A percentile compares a stretch with the other conserved stretches of the same genome.
Conservation (phyloP, 2,329 filamentous ascomycete species). For the Didymella lethalis region DNA sequence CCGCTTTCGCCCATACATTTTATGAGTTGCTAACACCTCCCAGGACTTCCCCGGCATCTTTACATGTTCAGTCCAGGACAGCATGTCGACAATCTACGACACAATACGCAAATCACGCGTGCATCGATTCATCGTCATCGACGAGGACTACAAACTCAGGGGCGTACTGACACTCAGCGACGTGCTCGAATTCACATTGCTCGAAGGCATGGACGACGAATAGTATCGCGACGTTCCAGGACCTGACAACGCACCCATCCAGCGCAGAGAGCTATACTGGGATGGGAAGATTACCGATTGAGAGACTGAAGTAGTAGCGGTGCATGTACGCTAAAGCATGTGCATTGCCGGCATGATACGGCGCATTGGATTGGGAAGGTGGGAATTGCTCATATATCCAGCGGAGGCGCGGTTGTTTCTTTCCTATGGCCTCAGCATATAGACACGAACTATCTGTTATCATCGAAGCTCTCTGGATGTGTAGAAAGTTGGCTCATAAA, state of each 20-base stretch:
- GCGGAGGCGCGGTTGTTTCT: conserved; percentile 13
- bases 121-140: conserved; percentile 90
- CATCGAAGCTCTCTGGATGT: neutral
- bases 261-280: neutral
- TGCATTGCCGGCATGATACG: conserved; percentile 3
- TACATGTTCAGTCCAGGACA: conserved; percentile 90
- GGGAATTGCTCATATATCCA: conserved; percentile 20
- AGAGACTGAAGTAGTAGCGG: neutral
- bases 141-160: conserved; percentile 84
- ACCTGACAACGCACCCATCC: conserved; percentile 6
- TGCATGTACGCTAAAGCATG: neutral
- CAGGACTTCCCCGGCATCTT: conserved; percentile 95
- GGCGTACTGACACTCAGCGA: conserved; percentile 94
- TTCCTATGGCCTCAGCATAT: conserved; percentile 4
- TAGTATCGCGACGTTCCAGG: conserved; percentile 9
- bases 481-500: neutral
- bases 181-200: conserved; percentile 91
- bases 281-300: conserved; percentile 2
- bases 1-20: neutral
- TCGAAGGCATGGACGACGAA: conserved; percentile 73
- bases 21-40: conserved; percentile 27
- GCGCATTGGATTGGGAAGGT: conserved; percentile 12
- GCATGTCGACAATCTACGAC: conserved; percentile 94
- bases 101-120: conserved; percentile 95
- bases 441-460: conserved; percentile 4